Conservation (phyloP, 208 protist genomes). For the Acanthamoeba rhysodes region DNA sequence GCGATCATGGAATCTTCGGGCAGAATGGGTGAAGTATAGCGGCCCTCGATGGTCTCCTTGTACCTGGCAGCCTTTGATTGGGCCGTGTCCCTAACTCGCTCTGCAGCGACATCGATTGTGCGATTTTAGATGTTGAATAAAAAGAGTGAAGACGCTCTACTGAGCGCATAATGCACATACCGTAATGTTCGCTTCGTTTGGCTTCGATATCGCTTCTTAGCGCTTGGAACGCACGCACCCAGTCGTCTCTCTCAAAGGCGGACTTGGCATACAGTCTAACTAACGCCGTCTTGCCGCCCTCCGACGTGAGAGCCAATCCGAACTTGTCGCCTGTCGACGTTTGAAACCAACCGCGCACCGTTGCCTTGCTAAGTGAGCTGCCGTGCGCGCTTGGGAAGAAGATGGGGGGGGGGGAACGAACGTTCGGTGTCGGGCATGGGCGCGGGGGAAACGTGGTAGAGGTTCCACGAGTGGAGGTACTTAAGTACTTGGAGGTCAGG, state of each 20-base stretch:
- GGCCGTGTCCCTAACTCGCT: background rate
- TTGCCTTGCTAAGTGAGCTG: too few relatives aligned
- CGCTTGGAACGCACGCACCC: constrained; percentile 20
- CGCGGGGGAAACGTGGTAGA: constrained; percentile 25
- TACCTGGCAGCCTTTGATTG: constrained; percentile 21
- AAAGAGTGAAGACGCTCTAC: background rate
- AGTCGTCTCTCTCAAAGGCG: constrained; percentile 42
- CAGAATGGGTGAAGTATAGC: background rate
- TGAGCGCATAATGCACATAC: background rate
- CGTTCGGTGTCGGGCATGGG: constrained; percentile 34
- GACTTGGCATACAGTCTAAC: constrained; percentile 54
- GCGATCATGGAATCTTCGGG: background rate
- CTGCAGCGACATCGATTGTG: background rate
- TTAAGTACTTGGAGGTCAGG: constrained; percentile 42
- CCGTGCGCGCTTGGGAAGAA: background rate
- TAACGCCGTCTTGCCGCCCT: constrained; percentile 47
- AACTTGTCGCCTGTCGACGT: background rate
- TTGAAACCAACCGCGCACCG: background rate
- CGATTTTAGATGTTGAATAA: background rate
- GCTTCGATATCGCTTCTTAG: constrained; percentile 30
- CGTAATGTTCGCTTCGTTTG: constrained; percentile 47
- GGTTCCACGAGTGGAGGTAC: constrained; percentile 40
- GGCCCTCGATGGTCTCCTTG: constrained; percentile 36
- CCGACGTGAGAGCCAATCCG: constrained; percentile 11
- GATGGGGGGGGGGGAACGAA: background rate